Base-by-base conservation (phyloP, 257 asterid species). In the Solanum piurae region DNA sequence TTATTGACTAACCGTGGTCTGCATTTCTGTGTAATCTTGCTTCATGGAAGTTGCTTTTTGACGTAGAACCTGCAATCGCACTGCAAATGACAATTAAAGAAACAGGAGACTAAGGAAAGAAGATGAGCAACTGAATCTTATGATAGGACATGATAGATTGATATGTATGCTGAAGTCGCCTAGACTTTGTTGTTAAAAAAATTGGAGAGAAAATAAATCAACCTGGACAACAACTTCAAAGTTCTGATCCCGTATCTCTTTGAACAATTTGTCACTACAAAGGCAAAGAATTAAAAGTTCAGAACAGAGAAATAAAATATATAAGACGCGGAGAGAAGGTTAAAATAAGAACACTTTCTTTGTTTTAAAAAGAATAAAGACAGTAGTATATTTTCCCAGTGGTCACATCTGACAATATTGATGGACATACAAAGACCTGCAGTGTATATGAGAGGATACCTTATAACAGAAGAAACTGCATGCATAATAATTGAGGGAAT, bases 171-270 rank as follows among this genome's bases (percentile, higher is more conserved):
- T 33, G 84, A 72, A 71, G 62, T 18, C 2, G 6, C 25, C 52
- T n/a, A 34, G 37, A 80, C 5, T 10, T 36, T 62, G 36, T 60
- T 73, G 44, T 25, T 73, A 31, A 83, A 49, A 58, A 10, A 58
- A 55, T 72, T 60, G 62, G 77, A 42, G 37, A 76, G 46, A 85
- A 55, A 91, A 88, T 87, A 88, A 92, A 90, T 90, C 93, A 94
- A 97, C 99, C 99, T 96, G 99, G 91, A 93, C 94, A 87, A 95
- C 99, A 80, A 96, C 98, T 97, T 96, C 99, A 91, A 97, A 97
- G 91, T 97, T 97, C 89, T 95, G 91, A 91, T 97, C 99, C 87
- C 99, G 95, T 77, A 91, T 96, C 96, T 97, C 99, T 88, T 96
- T 97, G 95, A 94, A 96, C 89, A 97, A 92, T 90, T 97, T 97